phyloP scores from a whole-genome alignment of 2,329 filamentous ascomycete species.

The Geoglossum cookeanum region DNA sequence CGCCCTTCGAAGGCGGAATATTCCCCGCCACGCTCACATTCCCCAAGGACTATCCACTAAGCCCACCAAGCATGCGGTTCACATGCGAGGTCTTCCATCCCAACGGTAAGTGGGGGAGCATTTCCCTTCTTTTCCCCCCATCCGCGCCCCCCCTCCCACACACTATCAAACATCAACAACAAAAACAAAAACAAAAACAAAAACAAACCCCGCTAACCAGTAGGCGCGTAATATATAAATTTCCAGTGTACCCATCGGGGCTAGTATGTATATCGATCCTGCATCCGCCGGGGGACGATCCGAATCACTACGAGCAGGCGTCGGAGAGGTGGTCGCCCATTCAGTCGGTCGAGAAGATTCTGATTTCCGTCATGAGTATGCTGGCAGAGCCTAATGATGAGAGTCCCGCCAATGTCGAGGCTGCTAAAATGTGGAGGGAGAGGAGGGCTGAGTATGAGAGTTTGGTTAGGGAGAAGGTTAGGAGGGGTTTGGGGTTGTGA shows the following conservation, averaged over 20 bases:
- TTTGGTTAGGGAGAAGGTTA: constrained; percentile 66
- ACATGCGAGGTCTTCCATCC: constrained; percentile 89
- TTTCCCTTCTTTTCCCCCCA: background rate
- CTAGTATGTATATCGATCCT: constrained; percentile 97
- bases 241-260: constrained; percentile 68
- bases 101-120: constrained; percentile 45
- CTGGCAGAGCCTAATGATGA: constrained; percentile 93
- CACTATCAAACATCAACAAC: background rate
- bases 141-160: too few species aligned
- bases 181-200: background rate
- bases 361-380: constrained; percentile 97
- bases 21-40: constrained; percentile 93
- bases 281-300: constrained; percentile 88
- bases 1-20: constrained; percentile 86
- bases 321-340: constrained; percentile 93
- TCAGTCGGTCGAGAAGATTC: constrained; percentile 92
- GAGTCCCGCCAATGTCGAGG: constrained; percentile 88
- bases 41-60: constrained; percentile 89
- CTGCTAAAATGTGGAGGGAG: constrained; percentile 91
- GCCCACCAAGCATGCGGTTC: constrained; percentile 92
- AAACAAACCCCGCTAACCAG: background rate
- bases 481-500: constrained; percentile 58
- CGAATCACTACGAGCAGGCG: constrained; percentile 94
- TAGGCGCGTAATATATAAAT: background rate
- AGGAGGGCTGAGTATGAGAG: constrained; percentile 66